Percentiles rank a stretch among this genome's conserved stretches.
Conservation (phyloP, 2,329 filamentous ascomycete species). For the Exserohilum rostratum region DNA sequence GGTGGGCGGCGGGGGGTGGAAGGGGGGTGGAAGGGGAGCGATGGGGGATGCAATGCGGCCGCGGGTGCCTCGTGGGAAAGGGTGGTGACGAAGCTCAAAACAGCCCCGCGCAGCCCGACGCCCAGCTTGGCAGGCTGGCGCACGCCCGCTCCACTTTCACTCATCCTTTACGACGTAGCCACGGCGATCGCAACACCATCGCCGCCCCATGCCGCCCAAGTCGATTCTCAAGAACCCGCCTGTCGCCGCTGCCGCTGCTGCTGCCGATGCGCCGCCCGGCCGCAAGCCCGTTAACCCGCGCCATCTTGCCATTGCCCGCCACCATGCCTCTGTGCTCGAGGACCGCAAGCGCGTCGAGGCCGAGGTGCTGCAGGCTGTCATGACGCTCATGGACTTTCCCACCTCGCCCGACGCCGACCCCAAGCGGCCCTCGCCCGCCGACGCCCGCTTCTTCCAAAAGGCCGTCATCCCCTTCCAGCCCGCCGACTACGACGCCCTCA, state of each 20-base stretch:
- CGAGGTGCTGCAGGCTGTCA: conserved; percentile 73
- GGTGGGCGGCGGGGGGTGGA: conserved; percentile 12
- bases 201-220: conserved; percentile 47
- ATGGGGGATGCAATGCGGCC: conserved; percentile 13
- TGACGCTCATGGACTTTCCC: conserved; percentile 72
- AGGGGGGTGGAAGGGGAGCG: conserved; percentile 12
- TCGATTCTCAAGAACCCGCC: conserved; percentile 51
- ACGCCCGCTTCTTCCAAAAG: conserved; percentile 69
- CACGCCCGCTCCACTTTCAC: conserved; percentile 12
- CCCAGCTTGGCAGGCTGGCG: conserved; percentile 15
- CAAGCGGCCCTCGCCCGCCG: conserved; percentile 60
- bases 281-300: conserved; percentile 45
- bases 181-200: conserved; percentile 12
- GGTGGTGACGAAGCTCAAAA: conserved; percentile 27
- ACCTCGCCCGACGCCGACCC: conserved; percentile 58
- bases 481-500: conserved; percentile 84
- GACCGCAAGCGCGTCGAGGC: conserved; percentile 79
- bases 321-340: conserved; percentile 83
- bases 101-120: conserved; percentile 23
- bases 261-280: conserved; percentile 27
- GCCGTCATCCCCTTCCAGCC: conserved; percentile 79
- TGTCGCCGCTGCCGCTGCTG: not conserved
- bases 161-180: conserved; percentile 7
- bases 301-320: conserved; percentile 70
- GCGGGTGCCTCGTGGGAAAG: conserved; percentile 16